These are phyloP conservation scores for Dittrichia graveolens DNA, from an alignment of 129 eudicot genomes.

Conservation along the genomic window DNA sequence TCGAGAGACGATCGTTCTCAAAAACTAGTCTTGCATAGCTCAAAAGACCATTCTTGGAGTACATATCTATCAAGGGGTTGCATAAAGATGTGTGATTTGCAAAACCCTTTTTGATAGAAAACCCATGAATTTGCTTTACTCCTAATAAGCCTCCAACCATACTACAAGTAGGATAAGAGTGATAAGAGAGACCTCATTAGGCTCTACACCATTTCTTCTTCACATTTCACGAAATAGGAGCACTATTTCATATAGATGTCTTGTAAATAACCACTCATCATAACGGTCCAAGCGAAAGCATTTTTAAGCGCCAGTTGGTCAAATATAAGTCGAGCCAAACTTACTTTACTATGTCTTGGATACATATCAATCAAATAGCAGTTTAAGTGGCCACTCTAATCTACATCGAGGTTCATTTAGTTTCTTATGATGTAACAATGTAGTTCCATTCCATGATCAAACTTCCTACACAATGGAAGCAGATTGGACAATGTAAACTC, in stretches of 20 bases:
- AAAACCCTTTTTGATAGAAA: conserved; percentile 40
- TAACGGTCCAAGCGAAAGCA: conserved; percentile 54
- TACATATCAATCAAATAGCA: conserved; percentile 73
- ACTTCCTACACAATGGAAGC: conserved; percentile 49
- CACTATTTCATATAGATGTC: conserved; percentile 43
- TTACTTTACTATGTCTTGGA: conserved; percentile 38
- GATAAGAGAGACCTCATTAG: conserved; percentile 60
- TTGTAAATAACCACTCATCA: conserved; percentile 55
- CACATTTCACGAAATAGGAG: conserved; percentile 49
- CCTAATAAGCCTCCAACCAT: conserved; percentile 50
- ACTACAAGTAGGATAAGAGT: conserved; percentile 50
- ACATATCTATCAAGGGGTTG: conserved; percentile 59
- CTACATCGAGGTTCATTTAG: conserved; percentile 28
- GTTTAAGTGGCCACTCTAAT: conserved; percentile 45
- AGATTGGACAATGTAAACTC: conserved; percentile 57
- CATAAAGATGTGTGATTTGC: conserved; percentile 45
- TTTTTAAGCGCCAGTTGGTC: conserved; percentile 43
- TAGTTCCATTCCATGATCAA: conserved; percentile 59
- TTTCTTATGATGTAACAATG: conserved; percentile 56
- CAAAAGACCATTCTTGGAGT: conserved; percentile 66
- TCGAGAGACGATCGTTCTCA: conserved; percentile 40
- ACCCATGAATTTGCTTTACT: conserved; percentile 51
- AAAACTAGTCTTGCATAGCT: conserved; percentile 46
- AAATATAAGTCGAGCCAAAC: conserved; percentile 47
- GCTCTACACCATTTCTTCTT: conserved; percentile 28